Conservation (phyloP, 2,329 filamentous ascomycete species). For the Botrytis squamosa region DNA sequence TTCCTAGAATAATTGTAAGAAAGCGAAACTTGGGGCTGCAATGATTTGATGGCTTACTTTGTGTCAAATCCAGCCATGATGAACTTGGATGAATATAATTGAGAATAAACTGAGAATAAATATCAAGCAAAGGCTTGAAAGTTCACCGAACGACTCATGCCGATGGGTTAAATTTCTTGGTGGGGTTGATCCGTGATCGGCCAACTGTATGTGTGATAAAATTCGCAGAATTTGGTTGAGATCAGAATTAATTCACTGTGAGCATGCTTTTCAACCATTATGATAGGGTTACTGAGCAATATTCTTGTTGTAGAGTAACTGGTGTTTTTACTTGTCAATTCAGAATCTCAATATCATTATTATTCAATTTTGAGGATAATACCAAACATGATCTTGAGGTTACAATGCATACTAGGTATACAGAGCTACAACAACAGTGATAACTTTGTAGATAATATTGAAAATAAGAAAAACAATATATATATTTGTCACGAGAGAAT, state of each 20-base stretch:
- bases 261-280: neutral
- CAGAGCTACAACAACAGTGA: neutral
- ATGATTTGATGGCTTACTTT: neutral
- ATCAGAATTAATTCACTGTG: neutral
- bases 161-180: constrained; percentile 26
- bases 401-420: neutral
- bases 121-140: neutral
- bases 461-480: too few species aligned
- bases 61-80: constrained; percentile 14
- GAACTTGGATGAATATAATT: neutral
- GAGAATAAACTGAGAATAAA: neutral
- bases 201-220: neutral
- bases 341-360: neutral
- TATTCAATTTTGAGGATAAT: neutral
- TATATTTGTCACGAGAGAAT: too few species aligned
- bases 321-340: neutral
- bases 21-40: neutral
- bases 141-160: constrained; percentile 27
- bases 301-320: neutral
- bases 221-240: neutral
- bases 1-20: constrained; percentile 22
- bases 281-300: too few species aligned
- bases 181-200: constrained; percentile 34
- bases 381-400: neutral
- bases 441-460: too few species aligned